A percentile compares a stretch with the other conserved stretches of the same genome.
Evolutionary conservation across 169 alveolate species (phyloP).

Genomic region (Eimeria falciformis): DNA sequence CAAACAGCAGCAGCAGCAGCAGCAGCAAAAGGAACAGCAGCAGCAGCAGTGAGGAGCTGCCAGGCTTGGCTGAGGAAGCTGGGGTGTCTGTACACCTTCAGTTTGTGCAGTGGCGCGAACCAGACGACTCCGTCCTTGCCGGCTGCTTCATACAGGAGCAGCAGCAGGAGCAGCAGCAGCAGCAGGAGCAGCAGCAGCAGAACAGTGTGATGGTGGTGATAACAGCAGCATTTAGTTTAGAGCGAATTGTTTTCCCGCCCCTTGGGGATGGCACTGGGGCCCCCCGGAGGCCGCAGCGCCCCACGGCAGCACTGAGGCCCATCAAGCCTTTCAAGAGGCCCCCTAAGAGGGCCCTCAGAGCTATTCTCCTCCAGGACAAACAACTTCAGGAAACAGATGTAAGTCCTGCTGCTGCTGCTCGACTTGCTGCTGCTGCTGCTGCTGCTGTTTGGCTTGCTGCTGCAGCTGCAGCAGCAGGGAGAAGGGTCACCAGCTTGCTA

Average conservation of each 20-base stretch:
- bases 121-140: not conserved
- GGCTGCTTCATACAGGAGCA: not conserved
- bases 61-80: not conserved
- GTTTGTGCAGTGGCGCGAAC: constrained; percentile 8
- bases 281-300: not conserved
- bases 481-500: no score
- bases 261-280: not conserved
- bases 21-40: not conserved
- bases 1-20: constrained; percentile 27
- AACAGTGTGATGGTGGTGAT: not conserved
- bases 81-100: not conserved
- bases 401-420: not conserved
- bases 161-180: constrained; percentile 1
- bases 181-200: not conserved
- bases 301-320: not conserved
- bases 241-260: not conserved
- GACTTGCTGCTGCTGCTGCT: constrained; percentile 23
- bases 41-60: not conserved
- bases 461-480: no score
- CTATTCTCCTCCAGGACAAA: not conserved
- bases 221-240: not conserved
- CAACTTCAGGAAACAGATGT: not conserved
- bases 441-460: no score
- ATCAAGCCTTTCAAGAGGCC: not conserved
- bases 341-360: not conserved